Evolutionary conservation across 2,329 filamentous ascomycete species (phyloP), one percentile per base, ranked within the genome.

Genomic region (Ustilaginoidea virens): DNA sequence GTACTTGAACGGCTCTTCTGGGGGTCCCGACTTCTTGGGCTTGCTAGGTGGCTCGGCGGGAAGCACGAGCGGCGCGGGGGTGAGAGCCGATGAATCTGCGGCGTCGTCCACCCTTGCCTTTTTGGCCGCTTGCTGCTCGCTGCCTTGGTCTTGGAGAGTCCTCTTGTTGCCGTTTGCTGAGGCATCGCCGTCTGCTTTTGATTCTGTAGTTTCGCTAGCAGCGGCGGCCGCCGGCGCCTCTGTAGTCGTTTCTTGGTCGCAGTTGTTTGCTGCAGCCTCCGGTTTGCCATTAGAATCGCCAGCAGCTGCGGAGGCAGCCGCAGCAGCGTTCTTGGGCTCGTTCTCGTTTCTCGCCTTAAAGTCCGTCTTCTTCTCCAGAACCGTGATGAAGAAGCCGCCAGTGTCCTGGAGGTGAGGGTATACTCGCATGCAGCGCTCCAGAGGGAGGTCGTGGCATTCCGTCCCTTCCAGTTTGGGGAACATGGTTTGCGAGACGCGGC

Each of bases 381-480:
- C 86, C 1, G 85, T 79, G 48, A 98, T 94, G 60, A 98, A 98
- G 65, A 98, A 98, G 14, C 80, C 87, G 32, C 90, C 90, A 3
- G 90, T 98, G 44, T 98, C 85, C 55, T 98, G 90, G 47, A 85
- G 68, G 52, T 98, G 90, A 19, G 86, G 81, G 51, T 96, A 98
- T 5, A 98, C 75, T 36, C 90, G 72, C 67, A 96, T 86, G 55
- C 87, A 94, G 35, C 80, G 72, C 44, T 94, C 81, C 12, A 96
- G 66, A 11, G 85, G 85, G 15, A 94, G 63, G 54, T 68, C 46
- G 53, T 69, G 61, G 31, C 66, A 69, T 17, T 61, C 57, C 22
- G 58, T 55, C 11, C 55, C 57, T 33, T 63, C 61, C 0, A 70
- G 64, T 22, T 57, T 56, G 5, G 86, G 68, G 56, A 98, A 98